Evolutionary conservation across 2,329 filamentous ascomycete species (phyloP), one percentile per base, ranked within the genome.

Genomic region (Clathrospora elynae): DNA sequence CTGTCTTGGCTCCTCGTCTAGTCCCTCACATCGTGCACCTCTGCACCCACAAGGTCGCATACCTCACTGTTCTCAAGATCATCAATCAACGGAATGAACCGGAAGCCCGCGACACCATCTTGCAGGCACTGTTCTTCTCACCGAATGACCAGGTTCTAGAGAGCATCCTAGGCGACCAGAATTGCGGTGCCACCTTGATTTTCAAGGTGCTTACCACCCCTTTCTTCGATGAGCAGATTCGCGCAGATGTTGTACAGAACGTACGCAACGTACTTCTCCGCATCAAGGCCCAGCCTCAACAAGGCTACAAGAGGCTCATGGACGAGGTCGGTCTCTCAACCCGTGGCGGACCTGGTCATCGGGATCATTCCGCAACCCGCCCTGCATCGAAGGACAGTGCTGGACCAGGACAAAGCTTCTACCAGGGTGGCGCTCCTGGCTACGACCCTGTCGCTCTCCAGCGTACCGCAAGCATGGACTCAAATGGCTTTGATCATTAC

Each of bases 191-290:
- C 3, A 97, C 92, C 1, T 75, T 99, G 56, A 97, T 99, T 62
- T 99, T 97, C 82, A 99, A 99, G 78, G 91, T 97, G 22, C 78
- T 99, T 42, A 97, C 93, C 0, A 97, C 91, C 6, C 93, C 93
- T 0, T 97, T 96, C 80, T 91, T 97, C 53, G 93, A 99, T 55
- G 93, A 99, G 68, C 84, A 78, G 37, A 91, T 96, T 66, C 87
- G 93, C 33, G 77, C 80, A 31, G 88, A 96, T 61, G 90, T 96
- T 14, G 83, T 96, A 4, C 90, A 96, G 62, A 96, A 90, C 45
- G 89, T 99, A 36, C 90, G 92, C 64, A 89, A 84, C 59, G 90
- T 97, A 25, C 79, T 99, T 22, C 74, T 92, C 22, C 87, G 87
- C 61, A 86, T 97, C 71, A 96, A 96, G 75, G 92, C 90, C 5